Evolutionary conservation across 768 basidiomycete species (phyloP).

Genomic region (Collybia nuda): DNA sequence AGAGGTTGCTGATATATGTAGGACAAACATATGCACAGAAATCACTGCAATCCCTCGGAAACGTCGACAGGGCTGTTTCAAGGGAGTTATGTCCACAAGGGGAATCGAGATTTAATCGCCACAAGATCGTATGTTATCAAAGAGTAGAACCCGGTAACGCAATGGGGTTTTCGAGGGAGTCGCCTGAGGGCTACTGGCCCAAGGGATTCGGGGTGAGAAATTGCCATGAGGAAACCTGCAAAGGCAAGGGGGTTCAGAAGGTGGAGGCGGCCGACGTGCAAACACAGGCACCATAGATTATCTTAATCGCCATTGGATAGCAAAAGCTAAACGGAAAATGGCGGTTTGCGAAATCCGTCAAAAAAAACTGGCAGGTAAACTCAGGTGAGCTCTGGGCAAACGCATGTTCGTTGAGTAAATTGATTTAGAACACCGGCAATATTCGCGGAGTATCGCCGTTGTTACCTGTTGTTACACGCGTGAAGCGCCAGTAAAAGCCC

Average conservation of each 20-base stretch:
- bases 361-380: neutral
- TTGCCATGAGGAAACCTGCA: conserved; percentile 3
- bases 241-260: neutral
- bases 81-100: too few species aligned
- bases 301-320: conserved; percentile 8
- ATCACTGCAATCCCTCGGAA: too few species aligned
- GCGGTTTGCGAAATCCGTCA: conserved; percentile 10
- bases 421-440: neutral
- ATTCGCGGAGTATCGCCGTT: conserved; percentile 3
- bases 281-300: conserved; percentile 5
- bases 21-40: too few species aligned
- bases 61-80: too few species aligned
- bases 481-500: neutral
- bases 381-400: too few species aligned
- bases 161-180: neutral
- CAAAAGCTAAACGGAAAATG: conserved; percentile 18
- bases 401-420: neutral
- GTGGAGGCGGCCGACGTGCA: neutral
- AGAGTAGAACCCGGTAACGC: too few species aligned
- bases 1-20: too few species aligned
- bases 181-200: neutral
- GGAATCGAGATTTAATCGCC: too few species aligned
- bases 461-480: neutral
- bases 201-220: conserved; percentile 2
- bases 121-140: too few species aligned